Conservation (phyloP, 495 filamentous ascomycete species). For the Penicillium dipodomyicola region DNA sequence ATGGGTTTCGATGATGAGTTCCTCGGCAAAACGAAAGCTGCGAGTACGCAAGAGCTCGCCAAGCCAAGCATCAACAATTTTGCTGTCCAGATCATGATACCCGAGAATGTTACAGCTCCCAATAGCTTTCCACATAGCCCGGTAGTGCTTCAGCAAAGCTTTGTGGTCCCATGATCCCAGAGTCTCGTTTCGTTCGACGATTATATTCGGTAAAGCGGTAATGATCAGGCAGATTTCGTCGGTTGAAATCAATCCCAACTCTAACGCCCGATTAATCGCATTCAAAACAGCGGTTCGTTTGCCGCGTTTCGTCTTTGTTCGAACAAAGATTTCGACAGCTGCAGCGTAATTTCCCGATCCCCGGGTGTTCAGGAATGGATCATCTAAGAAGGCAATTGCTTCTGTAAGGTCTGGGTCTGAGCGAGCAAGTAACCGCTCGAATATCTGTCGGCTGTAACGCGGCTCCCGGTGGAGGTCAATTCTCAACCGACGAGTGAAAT, state of each 20-base stretch:
- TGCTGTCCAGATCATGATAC: slow-evolving; percentile 32
- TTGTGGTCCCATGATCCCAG: slow-evolving; percentile 18
- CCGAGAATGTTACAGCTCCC: slow-evolving; percentile 38
- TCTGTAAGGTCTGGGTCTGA: slow-evolving; percentile 20
- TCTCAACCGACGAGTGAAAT: slow-evolving; percentile 26
- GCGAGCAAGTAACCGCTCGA: slow-evolving; percentile 34
- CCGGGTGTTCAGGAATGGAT: slow-evolving; percentile 39
- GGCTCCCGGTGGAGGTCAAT: slow-evolving; percentile 42
- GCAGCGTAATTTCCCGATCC: slow-evolving; percentile 42
- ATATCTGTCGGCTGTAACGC: slow-evolving; percentile 41
- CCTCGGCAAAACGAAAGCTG: slow-evolving; percentile 30
- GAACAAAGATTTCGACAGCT: slow-evolving; percentile 24
- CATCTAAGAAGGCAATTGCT: slow-evolving; percentile 43
- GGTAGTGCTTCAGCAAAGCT: slow-evolving; percentile 24
- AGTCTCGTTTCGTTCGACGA: slow-evolving; percentile 21
- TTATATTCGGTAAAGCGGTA: slow-evolving; percentile 22
- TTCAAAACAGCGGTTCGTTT: slow-evolving; percentile 25
- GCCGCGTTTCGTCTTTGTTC: slow-evolving; percentile 14
- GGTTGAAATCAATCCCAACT: slow-evolving; percentile 38
- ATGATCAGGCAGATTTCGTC: slow-evolving; percentile 39
- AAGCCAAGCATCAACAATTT: slow-evolving; percentile 36
- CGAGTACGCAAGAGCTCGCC: slow-evolving; percentile 20
- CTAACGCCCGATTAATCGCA: slow-evolving; percentile 35
- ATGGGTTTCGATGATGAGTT: slow-evolving; percentile 34
- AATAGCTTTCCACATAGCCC: slow-evolving; percentile 42